Evolutionary conservation across 805 yeast species (phyloP), one percentile per base, ranked within the genome.

Genomic region (Candida rishiriensis): DNA sequence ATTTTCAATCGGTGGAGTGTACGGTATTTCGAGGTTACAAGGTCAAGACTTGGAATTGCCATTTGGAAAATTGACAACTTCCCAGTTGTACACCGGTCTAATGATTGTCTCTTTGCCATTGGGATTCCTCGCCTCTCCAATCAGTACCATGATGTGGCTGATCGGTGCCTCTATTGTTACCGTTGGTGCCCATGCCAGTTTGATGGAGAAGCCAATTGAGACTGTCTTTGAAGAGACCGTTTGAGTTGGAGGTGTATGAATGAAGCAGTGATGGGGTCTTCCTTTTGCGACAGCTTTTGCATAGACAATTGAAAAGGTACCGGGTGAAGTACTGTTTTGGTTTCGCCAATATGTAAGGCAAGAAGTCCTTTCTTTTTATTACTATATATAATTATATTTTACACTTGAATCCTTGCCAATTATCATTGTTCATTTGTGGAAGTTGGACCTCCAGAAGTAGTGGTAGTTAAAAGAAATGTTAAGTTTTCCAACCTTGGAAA

Each of bases 201-300:
- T 93, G 52, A 78, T 93, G 85, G 99, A 93, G 64, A 93, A 93
- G 69, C 99, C 99, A 36, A 88, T 93, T 54, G 99, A 93, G 72
- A 85, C 95, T 32, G 97, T 93, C 16, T 93, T 93, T 61, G 97
- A 90, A 66, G 98, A 90, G 64, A 52, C 57, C 37, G 76, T 71
- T 50, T 71, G 58, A 46, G 26, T 16, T 21, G 26, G 26, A 21
- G 26, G 7, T n/a, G n/a, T n/a, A n/a, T n/a, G n/a, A n/a, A n/a
- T n/a, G n/a, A n/a, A n/a, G n/a, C n/a, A n/a, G n/a, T n/a, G n/a
- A n/a, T n/a, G n/a, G n/a, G n/a, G n/a, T n/a, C n/a, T n/a, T n/a
- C n/a, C n/a, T n/a, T n/a, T n/a, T n/a, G n/a, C n/a, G n/a, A n/a
- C 26, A 21, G 26, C 26, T 4, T 5, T 21, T 21, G 26, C 26